Conservation (phyloP, 2,329 filamentous ascomycete species). For the Phyllosticta citriasiana region DNA sequence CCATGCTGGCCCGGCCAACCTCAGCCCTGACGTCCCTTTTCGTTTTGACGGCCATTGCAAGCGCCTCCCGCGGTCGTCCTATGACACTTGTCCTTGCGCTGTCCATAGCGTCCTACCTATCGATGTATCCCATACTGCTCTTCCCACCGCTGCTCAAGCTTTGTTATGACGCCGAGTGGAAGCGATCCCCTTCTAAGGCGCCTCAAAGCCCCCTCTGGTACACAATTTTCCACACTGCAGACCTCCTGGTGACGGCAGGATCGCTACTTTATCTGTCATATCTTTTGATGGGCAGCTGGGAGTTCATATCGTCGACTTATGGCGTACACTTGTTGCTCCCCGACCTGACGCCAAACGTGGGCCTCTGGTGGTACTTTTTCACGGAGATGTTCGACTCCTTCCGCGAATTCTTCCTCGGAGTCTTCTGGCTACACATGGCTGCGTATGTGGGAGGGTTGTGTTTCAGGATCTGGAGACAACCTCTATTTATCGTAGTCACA, state of each 20-base stretch:
- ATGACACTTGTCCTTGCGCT: constrained; percentile 74
- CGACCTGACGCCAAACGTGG: constrained; percentile 88
- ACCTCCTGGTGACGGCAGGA: constrained; percentile 47
- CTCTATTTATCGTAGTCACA: constrained; percentile 74
- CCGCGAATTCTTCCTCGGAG: constrained; percentile 89
- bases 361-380: constrained; percentile 99
- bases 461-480: constrained; percentile 73
- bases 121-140: constrained; percentile 81
- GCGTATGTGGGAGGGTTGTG: constrained; percentile 82
- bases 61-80: constrained; percentile 62
- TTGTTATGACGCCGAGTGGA: constrained; percentile 55
- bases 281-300: constrained; percentile 69
- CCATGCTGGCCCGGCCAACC: constrained; percentile 82
- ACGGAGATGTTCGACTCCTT: constrained; percentile 99
- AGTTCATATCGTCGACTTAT: constrained; percentile 82
- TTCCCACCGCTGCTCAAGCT: constrained; percentile 74
- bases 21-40: constrained; percentile 82
- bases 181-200: constrained; percentile 15
- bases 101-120: constrained; percentile 80
- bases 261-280: constrained; percentile 62
- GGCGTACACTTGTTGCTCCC: constrained; percentile 84
- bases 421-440: constrained; percentile 93
- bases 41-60: constrained; percentile 72
- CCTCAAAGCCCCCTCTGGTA: constrained; percentile 37
- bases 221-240: constrained; percentile 40